Base-by-base conservation (phyloP, 306 rosid genomes). In the Fragaria ananassa region DNA sequence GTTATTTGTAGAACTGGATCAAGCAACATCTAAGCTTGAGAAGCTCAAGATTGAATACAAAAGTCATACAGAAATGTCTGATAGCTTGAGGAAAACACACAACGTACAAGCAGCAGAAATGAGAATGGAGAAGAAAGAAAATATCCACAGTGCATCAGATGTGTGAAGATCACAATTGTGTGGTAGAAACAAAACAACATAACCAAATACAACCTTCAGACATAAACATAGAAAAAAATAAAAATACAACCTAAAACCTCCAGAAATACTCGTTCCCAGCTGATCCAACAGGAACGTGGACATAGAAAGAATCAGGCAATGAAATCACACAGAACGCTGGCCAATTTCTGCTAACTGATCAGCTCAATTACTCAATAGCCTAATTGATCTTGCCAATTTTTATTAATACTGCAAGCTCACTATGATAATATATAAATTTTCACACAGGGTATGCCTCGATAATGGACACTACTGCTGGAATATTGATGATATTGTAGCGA, bases 41-140 rank as follows among this genome's bases (percentile, higher is more conserved):
- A 86, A 77, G 85, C 90, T 88, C 49, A 88, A 74, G 70, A 86
- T 78, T 81, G 90, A 90, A 79, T 75, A 80, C 53, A 85, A 85
- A 80, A 80, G 65, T n/a, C 85, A 87, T 73, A 74, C 81, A 65
- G 88, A 86, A 41, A 71, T 85, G 27, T 77, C 70, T 6, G 88
- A 88, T 80, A 85, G 80, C 75, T 76, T 90, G 79, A 90, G 90
- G 85, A 91, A 78, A 81, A 79, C 84, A 12, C 83, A 87, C 42
- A 79, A 29, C 31, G 31, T 29, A 80, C 77, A 83, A 81, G 74
- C 89, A 81, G 71, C 76, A 64, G 87, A 85, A 64, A 35, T 90
- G 21, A 79, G 41, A 5, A 77, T 78, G 87, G 64, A 88, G 87
- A 73, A 84, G 7, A 6, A 82, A 86, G 49, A 89, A 87, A 74